Base-by-base conservation (phyloP, 1,139 yeast species). In the Arxiozyma slooffiae region DNA sequence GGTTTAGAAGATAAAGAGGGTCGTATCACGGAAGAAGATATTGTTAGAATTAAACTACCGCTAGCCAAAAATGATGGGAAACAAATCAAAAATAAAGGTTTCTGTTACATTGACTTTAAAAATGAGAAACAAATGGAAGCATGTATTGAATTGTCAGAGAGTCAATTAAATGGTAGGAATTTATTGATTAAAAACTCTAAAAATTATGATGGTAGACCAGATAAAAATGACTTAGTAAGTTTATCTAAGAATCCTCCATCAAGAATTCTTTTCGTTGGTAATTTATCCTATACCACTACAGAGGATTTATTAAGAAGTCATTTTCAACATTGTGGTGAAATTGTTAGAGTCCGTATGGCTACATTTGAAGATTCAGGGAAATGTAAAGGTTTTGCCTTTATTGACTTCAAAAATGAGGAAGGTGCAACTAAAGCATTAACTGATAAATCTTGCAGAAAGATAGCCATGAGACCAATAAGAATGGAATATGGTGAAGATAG, bases 401-500 rank as follows among this genome's bases (percentile, higher is more conserved):
- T 92, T 41, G 98, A 92, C 68, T 92, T 90, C 71, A 78, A 74
- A 58, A 83, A 82, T 57, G 85, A 84, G 56, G 79, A 78, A 34
- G 90, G 94, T 4, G 90, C 97, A 43, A 85, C 95, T 0, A 74
- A 75, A 44, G 97, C 97, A 0, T 73, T 92, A 55, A 82, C 78
- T 57, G 92, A 89, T 55, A 44, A 44, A 38, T 38, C 41, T 21
- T 81, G 89, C 55, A 79, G 79, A 61, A 79, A 74, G 56, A 72
- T 88, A 53, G 80, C 85, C 53, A 85, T 85, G 54, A 76, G 97
- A 63, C 81, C 81, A 6, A 71, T 92, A 59, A 78, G 96, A 70
- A 75, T 92, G 77, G 97, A 92, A 68, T 92, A 73, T 60, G 98
- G 98, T 57, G 96, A 92, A 69, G 97, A 92, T 67, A 77, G 98